These are phyloP conservation scores for Lachnellula cervina DNA, from an alignment of 2,329 filamentous ascomycete genomes.

Conservation along the genomic window DNA sequence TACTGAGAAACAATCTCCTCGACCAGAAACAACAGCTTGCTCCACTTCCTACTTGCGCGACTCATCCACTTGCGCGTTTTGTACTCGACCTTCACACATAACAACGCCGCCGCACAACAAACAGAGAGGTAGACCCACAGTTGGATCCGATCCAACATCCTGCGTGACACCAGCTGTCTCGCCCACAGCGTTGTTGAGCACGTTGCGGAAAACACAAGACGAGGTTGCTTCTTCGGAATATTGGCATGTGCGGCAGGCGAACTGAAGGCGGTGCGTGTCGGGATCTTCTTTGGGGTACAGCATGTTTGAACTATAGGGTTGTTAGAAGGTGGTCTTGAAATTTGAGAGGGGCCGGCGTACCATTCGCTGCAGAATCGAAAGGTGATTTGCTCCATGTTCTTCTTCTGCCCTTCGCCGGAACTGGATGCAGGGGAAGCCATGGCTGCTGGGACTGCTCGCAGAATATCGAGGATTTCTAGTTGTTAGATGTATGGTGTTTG, in stretches of 20 bases:
- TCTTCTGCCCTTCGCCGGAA: slow-evolving; percentile 37
- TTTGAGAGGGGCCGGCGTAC: slow-evolving; percentile 38
- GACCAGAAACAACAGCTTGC: slow-evolving; percentile 7
- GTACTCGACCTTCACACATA: slow-evolving; percentile 32
- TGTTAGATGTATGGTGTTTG: not conserved
- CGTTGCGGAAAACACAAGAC: slow-evolving; percentile 92
- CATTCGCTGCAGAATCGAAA: slow-evolving; percentile 99
- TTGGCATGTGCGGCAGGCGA: slow-evolving; percentile 92
- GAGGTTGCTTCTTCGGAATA: slow-evolving; percentile 83
- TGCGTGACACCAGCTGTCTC: slow-evolving; percentile 97
- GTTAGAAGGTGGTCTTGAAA: slow-evolving; percentile 21
- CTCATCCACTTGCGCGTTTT: slow-evolving; percentile 1
- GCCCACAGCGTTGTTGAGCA: slow-evolving; percentile 83
- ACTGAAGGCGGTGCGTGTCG: slow-evolving; percentile 77
- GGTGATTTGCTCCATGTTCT: slow-evolving; percentile 73
- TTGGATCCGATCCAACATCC: slow-evolving; percentile 95
- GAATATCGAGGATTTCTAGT: not conserved
- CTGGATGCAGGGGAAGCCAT: slow-evolving; percentile 58
- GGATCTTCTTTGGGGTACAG: slow-evolving; percentile 95
- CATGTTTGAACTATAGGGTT: slow-evolving; percentile 72
- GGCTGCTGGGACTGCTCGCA: not conserved
- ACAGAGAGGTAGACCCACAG: slow-evolving; percentile 70
- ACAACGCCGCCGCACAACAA: slow-evolving; percentile 43
- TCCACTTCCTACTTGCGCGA: slow-evolving; percentile 8
- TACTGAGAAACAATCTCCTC: slow-evolving; percentile 4